Base-by-base conservation (phyloP, 2,329 filamentous ascomycete genomes). In the Cercospora citrullina region DNA sequence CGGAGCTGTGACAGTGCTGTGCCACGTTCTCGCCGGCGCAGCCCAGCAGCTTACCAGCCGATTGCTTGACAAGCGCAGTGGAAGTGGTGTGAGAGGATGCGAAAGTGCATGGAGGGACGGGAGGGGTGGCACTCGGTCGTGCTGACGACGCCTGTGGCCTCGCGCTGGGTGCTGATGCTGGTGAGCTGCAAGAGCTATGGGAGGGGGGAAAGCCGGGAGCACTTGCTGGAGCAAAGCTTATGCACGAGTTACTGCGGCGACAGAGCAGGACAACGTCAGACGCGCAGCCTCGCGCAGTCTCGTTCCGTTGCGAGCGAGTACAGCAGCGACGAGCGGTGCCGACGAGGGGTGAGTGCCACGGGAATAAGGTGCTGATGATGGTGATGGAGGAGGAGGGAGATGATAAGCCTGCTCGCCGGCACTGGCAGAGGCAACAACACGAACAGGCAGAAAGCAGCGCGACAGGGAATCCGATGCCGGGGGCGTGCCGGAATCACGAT, bases 151-250 rank as follows among this genome's bases (percentile, higher is more conserved):
- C 36, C 36, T 42, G 36, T n/a, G 36, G 36, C 36, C 36, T n/a
- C 36, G 36, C 36, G 36, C 36, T 42, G 48, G 48, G 21, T 23
- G 18, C 18, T 14, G 48, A 21, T 16, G 48, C 16, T 18, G n/a
- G n/a, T n/a, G 12, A 23, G 18, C 10, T 28, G 48, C 55, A 16
- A 31, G 55, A 59, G 55, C 55, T 36, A 16, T 55, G 48, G 28
- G 28, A 21, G 55, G 55, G 55, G 55, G 55, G 30, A 23, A 30
- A 21, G 55, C 55, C 55, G 55, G 55, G 31, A 59, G 55, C 55
- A 36, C 28, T 51, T 6, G 55, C 28, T 33, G 55, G 30, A 59
- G 55, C 55, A 59, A 59, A 59, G 55, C 55, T 59, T 59, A 59
- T 59, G 55, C 55, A 59, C 55, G 28, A 59, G n/a, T 31, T 33